Evolutionary conservation across 208 protist species (phyloP), one percentile per base, ranked within the genome.

Genomic region (Strigomonas culicis): DNA sequence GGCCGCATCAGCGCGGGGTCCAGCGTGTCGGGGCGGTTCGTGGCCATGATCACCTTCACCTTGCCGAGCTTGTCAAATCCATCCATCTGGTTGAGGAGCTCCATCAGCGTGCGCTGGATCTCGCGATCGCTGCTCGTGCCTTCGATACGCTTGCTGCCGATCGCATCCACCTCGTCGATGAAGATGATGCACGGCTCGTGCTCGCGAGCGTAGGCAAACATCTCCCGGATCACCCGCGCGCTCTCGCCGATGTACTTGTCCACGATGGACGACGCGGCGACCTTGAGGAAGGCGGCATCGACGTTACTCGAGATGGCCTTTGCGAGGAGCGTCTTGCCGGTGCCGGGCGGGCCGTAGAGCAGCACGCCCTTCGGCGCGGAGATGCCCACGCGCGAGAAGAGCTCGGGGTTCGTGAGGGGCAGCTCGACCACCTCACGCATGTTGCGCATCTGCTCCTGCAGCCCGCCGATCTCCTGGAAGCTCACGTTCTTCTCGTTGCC

Each of bases 11-110:
- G 90, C 22, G 99, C 98, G 0, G 97, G 90, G 75, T 99, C 99
- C 17, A 98, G 83, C 13, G 88, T 95, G 68, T 97, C 93, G 8
- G 94, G 97, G 11, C 98, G 84, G 73, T 99, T 99, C 7, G 98
- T 99, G 17, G 99, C 99, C 98, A 99, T 99, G 68, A 99, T 99
- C 47, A 99, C 97, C 80, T 99, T 99, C 32, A 99, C 98, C 74
- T 99, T 93, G 25, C 97, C 97, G 4, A 99, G 86, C 51, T 84
- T 81, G 69, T 99, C 97, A 70, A 99, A 99, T 47, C 98, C 98
- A 74, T 99, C 99, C 81, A 99, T 93, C 79, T 99, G 97, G 70
- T 99, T 99, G 25, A 99, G 88, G 46, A 99, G 82, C 87, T 99
- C 99, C 98, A 99, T 99, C 7, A 99, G 79, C 13, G 98, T 99